Evolutionary conservation across 192 early-diverging fungal species (phyloP), one percentile per base, ranked within the genome.

Genomic region (Mortierella antarctica): DNA sequence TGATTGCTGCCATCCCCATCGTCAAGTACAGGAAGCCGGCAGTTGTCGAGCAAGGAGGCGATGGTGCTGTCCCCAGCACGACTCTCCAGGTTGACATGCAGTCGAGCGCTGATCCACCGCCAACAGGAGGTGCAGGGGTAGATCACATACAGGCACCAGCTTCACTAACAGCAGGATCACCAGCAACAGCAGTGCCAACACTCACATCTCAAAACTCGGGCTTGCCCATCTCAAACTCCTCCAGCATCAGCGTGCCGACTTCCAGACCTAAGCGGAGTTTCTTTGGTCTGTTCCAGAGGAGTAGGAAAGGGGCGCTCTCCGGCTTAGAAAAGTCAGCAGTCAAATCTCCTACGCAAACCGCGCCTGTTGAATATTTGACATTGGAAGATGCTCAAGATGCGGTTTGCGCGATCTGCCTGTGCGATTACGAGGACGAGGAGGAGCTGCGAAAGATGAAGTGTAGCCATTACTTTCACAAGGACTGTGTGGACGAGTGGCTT

Each of bases 401-500:
- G 18, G 83, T 90, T 23, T 96, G 94, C 71, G 92, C 91, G 39
- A 96, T 96, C 75, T 96, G 94, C 71, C 74, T 96, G 49, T 84
- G 84, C 58, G 83, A 86, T 9, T 96, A 96, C 62, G 93, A 95
- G 73, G 88, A 92, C 21, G 91, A 91, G 23, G 92, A 94, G n/a
- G 82, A 91, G 7, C 83, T 96, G 21, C 85, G 92, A 41, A 86
- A 90, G 73, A 82, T 95, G 83, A 87, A 84, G 64, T 96, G 94
- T 79, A 83, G 73, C 7, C 94, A 96, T 83, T 92, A 94, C 70
- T 93, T 96, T 82, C 94, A 96, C 78, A 90, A 89, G 80, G 84
- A 89, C 12, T 96, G 94, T 75, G 93, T 95, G 3, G 90, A 92
- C 67, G 92, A 93, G 77, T 96, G 94, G 94, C 83, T 96, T 55